Conservation (phyloP, 2,329 filamentous ascomycete species). For the Xylariaceae sp. region DNA sequence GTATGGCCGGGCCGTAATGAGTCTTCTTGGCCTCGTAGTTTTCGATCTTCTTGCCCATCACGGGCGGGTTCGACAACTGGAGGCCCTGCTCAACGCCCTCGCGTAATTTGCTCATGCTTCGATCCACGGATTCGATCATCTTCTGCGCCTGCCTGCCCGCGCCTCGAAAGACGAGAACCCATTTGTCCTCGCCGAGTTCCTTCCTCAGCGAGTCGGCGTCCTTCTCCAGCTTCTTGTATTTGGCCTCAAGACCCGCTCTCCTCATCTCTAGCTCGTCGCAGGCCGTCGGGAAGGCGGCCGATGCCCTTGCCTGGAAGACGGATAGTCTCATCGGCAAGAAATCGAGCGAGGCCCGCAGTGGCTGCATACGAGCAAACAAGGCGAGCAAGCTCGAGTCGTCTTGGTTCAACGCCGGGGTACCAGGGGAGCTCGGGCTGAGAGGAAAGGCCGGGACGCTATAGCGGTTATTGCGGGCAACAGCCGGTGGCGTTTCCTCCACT, state of each 20-base stretch:
- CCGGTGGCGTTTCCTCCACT: conserved; percentile 73
- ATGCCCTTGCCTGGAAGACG: conserved; percentile 75
- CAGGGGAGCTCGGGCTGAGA: conserved; percentile 56
- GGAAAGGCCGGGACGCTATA: conserved; percentile 64
- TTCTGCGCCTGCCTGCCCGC: conserved; percentile 88
- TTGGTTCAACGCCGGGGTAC: conserved; percentile 53
- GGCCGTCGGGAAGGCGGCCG: conserved; percentile 77
- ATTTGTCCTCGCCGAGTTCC: conserved; percentile 90
- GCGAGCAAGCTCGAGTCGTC: conserved; percentile 86
- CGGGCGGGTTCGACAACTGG: conserved; percentile 65
- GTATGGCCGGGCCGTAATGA: conserved; percentile 90
- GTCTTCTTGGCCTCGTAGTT: conserved; percentile 92
- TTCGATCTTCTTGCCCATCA: conserved; percentile 77
- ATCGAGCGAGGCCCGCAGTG: conserved; percentile 83
- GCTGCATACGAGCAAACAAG: conserved; percentile 92
- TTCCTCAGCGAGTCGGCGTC: conserved; percentile 86
- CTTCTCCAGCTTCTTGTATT: conserved; percentile 80
- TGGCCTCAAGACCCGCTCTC: conserved; percentile 68
- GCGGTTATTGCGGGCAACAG: conserved; percentile 54
- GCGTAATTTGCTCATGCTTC: conserved; percentile 75
- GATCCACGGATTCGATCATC: conserved; percentile 92
- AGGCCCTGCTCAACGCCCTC: conserved; percentile 72
- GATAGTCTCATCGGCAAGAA: conserved; percentile 93
- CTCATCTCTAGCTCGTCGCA: conserved; percentile 82
- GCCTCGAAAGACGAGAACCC: conserved; percentile 92